These are phyloP conservation scores for Cryptococcus sp. DNA, from an alignment of 1,284 basidiomycete genomes.

Conservation along the genomic window DNA sequence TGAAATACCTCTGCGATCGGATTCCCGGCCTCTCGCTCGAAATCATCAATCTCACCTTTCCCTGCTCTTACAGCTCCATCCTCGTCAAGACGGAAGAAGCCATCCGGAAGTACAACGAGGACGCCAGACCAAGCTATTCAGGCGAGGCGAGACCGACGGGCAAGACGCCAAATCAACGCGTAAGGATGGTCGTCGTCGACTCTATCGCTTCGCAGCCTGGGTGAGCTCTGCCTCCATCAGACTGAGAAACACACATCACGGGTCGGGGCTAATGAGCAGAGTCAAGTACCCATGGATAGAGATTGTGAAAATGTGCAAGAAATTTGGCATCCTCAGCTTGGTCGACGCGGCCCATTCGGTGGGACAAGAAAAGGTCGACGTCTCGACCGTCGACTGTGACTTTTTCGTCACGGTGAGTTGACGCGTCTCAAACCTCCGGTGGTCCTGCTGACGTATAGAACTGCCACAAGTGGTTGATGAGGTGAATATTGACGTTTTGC, in stretches of 20 bases:
- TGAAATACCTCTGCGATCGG: slow-evolving; percentile 58
- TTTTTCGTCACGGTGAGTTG: slow-evolving; percentile 51
- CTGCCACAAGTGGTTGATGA: slow-evolving; percentile 73
- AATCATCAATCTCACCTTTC: slow-evolving; percentile 57
- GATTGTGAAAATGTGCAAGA: slow-evolving; percentile 62
- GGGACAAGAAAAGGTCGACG: slow-evolving; percentile 55
- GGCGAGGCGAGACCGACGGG: slow-evolving; percentile 31
- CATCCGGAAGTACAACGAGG: slow-evolving; percentile 35
- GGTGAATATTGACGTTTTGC: slow-evolving; percentile 16
- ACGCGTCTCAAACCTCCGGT: neutral
- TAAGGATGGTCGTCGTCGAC: slow-evolving; percentile 68
- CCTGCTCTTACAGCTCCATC: slow-evolving; percentile 59
- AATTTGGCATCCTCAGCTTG: slow-evolving; percentile 62
- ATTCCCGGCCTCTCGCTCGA: slow-evolving; percentile 54
- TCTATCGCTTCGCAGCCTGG: slow-evolving; percentile 64
- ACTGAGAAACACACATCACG: neutral
- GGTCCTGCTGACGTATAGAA: slow-evolving; percentile 51
- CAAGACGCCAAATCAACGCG: slow-evolving; percentile 24
- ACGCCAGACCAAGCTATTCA: slow-evolving; percentile 21
- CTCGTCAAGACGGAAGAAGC: slow-evolving; percentile 53
- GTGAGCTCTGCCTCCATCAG: slow-evolving; percentile 21
- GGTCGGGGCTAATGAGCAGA: slow-evolving; percentile 33
- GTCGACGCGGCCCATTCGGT: slow-evolving; percentile 82
- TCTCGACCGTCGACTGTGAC: slow-evolving; percentile 60
- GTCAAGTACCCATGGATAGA: slow-evolving; percentile 72